Evolutionary conservation across 176 grass and related monocot species (phyloP).

Genomic region (Miscanthus lutarioriparius): DNA sequence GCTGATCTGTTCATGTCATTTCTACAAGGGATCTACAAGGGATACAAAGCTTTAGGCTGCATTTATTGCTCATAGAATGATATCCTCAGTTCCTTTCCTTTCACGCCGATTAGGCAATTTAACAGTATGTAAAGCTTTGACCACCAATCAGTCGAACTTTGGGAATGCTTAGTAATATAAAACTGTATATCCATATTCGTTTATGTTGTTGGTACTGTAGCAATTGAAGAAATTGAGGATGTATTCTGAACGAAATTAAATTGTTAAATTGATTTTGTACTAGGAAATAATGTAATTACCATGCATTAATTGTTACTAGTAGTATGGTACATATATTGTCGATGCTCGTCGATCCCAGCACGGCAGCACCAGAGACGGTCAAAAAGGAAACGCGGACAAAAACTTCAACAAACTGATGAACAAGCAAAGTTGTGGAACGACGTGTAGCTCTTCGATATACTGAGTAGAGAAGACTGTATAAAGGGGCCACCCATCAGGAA

Average conservation of each 20-base stretch:
- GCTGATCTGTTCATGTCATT: not conserved
- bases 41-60: not conserved
- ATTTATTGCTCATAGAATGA: not conserved
- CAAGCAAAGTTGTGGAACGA: not conserved
- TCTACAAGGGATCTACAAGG: too few relatives aligned
- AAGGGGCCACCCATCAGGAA: not conserved
- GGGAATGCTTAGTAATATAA: not conserved
- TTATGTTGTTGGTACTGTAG: not conserved
- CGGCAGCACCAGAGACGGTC: not conserved
- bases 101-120: not conserved
- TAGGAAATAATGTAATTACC: not conserved
- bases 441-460: not conserved
- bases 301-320: not conserved
- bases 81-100: not conserved
- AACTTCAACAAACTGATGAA: not conserved
- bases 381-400: not conserved
- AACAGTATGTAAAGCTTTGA: not conserved
- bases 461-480: not conserved
- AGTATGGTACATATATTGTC: too few relatives aligned
- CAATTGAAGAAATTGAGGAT: not conserved
- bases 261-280: not conserved
- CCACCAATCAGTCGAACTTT: not conserved
- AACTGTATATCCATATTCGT: not conserved
- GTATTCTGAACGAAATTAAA: not conserved
- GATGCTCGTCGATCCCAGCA: too few relatives aligned